phyloP scores from a whole-genome alignment of 441 rosid genomes.

The Kokia cookei region DNA sequence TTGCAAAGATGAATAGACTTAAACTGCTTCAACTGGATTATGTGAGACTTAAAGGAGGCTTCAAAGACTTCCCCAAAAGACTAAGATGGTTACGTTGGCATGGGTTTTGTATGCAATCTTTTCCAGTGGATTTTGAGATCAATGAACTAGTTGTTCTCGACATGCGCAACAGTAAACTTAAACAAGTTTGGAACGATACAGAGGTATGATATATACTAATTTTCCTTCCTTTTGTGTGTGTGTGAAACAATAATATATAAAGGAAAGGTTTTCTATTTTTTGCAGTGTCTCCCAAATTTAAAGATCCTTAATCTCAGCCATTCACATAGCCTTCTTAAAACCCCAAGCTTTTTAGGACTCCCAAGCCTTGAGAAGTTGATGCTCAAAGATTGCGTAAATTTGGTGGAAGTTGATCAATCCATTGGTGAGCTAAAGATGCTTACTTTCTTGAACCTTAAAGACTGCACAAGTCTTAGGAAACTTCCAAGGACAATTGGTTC shows the following conservation, averaged over 20 bases:
- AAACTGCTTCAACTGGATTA: neutral
- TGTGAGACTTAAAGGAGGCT: neutral
- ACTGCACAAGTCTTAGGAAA: neutral
- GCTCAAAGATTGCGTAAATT: constrained; percentile 18
- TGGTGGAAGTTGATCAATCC: constrained; percentile 26
- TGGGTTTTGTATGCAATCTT: neutral
- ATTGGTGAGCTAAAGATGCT: constrained; percentile 7
- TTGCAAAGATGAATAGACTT: neutral
- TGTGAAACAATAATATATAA: too few relatives aligned
- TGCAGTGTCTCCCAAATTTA: too few relatives aligned
- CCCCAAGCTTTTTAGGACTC: constrained; percentile 9
- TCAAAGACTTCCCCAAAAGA: neutral
- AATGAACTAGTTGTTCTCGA: neutral
- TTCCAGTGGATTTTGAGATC: neutral
- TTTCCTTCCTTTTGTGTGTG: neutral
- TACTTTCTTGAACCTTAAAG: neutral
- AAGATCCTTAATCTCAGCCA: too few relatives aligned
- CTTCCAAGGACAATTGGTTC: constrained; percentile 31
- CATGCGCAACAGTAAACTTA: neutral
- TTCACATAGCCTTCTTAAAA: neutral
- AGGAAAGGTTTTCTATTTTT: too few relatives aligned
- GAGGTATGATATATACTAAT: neutral
- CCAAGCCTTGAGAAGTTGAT: constrained; percentile 18
- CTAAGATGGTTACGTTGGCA: neutral
- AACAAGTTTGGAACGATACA: neutral